Base-by-base conservation (phyloP, 2,329 filamentous ascomycete species). In the Calonectria hongkongensis region DNA sequence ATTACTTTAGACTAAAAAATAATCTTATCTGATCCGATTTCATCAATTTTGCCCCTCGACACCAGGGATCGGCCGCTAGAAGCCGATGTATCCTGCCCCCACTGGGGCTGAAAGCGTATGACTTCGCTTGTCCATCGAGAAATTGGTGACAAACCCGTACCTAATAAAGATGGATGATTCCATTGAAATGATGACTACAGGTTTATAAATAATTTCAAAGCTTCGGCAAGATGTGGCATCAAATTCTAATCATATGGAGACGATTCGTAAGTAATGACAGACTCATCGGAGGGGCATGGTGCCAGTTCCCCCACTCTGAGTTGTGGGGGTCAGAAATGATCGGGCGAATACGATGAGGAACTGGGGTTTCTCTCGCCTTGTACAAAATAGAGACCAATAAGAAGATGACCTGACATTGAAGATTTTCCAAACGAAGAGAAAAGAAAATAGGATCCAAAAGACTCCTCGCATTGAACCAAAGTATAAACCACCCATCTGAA, bases 1-100 rank as follows among this genome's bases (percentile, higher is more conserved):
- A 3, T 16, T 36, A 33, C 18, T 33, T 54, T 54, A 12, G 28
- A 54, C n/a, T 4, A n/a, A 16, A n/a, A 30, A 28, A 54, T 54
- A 36, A 54, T 54, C 50, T 54, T 54, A 54, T 54, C 50, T 54
- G 50, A 54, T 54, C 48, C 25, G 13, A 51, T 51, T 51, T 51
- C 48, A 25, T 51, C 50, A 21, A 25, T 25, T 54, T 54, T 54
- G 28, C 50, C 28, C 28, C 50, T n/a, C 16, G 12, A 54, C 12
- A 33, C 2, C 50, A 54, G 51, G 51, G 51, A 56, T 56, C 51
- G 51, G 51, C 51, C 51, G 51, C 51, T 56, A 36, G 3, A 27
- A 36, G 18, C 51, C 28, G 18, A 56, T 56, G 18, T 18, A 21
- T 56, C 18, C 6, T 15, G 28, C 30, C 51, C 30, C 28, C 51